Evolutionary conservation across 345 rosid species (phyloP), one percentile per base, ranked within the genome.

Genomic region (Murraya paniculata): DNA sequence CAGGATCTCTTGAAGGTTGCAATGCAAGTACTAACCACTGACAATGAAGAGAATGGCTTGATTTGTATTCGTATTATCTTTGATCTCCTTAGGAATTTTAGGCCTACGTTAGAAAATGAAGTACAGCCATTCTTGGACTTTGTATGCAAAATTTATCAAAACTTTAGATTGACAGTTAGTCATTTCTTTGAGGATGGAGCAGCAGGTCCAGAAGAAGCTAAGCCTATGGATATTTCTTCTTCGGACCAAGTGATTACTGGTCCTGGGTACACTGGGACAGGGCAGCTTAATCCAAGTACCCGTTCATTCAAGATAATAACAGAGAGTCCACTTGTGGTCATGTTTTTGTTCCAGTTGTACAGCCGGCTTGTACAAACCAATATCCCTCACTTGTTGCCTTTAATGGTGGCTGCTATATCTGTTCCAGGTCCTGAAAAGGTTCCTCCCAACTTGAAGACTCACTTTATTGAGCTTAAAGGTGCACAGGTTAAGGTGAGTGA

Each of bases 401-500:
- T 92, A 83, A 96, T 96, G 99, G 98, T 94, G 83, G 88, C 93
- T 86, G 98, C 99, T 64, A 96, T 96, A 83, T 94, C 99, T 84
- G 93, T 96, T 68, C 92, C 91, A 27, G 97, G 99, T 28, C 99
- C 99, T 71, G 97, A 96, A 78, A 92, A 87, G 85, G 97, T 96
- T 79, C 97, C 92, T 81, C 79, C 97, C 24, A 91, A 86, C 86
- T 86, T 96, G 87, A 94, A 91, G 87, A 83, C 89, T 78, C 95
- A 92, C 71, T 96, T 94, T 82, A 86, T 92, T 77, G 99, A 96
- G 88, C 86, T 96, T 83, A 96, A 96, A 83, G 98, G 98, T 84
- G 97, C 99, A 60, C 99, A 94, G 83, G 99, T 96, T 89, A 96
- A 96, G 98, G 99, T 94, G 77, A 84, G 91, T 73, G 59, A 48